A percentile compares a stretch with the other conserved stretches of the same genome.
Evolutionary conservation across 2,329 filamentous ascomycete species (phyloP).

Genomic region (Diplodia intermedia): DNA sequence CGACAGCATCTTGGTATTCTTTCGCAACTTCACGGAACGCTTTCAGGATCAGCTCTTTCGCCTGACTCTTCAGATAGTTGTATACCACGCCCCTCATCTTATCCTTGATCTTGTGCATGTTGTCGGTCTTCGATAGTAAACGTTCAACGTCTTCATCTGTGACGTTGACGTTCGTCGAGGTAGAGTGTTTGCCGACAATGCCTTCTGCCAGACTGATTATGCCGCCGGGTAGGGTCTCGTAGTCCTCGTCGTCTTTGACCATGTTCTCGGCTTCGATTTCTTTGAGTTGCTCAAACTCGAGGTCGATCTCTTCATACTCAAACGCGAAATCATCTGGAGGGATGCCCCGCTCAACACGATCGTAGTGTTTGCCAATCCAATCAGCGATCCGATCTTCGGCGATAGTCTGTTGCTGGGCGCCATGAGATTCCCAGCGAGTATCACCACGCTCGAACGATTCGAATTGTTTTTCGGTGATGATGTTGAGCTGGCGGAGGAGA

Average conservation of each 20-base stretch:
- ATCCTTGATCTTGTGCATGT: constrained; percentile 68
- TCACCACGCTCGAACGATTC: constrained; percentile 64
- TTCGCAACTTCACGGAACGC: constrained; percentile 60
- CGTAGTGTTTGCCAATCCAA: constrained; percentile 64
- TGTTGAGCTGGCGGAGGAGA: constrained; percentile 59
- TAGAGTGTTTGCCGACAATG: constrained; percentile 44
- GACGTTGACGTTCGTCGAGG: constrained; percentile 36
- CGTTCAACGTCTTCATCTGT: constrained; percentile 46
- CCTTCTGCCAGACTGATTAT: constrained; percentile 49
- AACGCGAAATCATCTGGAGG: constrained; percentile 59
- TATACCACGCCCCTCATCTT: constrained; percentile 70
- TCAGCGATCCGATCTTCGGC: constrained; percentile 54
- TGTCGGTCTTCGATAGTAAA: constrained; percentile 48
- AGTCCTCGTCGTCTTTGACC: constrained; percentile 60
- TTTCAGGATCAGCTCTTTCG: constrained; percentile 57
- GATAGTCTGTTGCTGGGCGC: constrained; percentile 34
- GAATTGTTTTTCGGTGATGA: constrained; percentile 70
- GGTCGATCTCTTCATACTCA: constrained; percentile 65
- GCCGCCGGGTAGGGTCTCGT: constrained; percentile 48
- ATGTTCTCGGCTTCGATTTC: constrained; percentile 66
- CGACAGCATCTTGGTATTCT: constrained; percentile 59
- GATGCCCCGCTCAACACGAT: constrained; percentile 54
- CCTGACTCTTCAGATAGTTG: constrained; percentile 64
- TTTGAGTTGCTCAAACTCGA: constrained; percentile 66
- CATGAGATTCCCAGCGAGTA: constrained; percentile 48